These are phyloP conservation scores for Penicillium verhagenii DNA, from an alignment of 495 filamentous ascomycete species.

Conservation along the genomic window DNA sequence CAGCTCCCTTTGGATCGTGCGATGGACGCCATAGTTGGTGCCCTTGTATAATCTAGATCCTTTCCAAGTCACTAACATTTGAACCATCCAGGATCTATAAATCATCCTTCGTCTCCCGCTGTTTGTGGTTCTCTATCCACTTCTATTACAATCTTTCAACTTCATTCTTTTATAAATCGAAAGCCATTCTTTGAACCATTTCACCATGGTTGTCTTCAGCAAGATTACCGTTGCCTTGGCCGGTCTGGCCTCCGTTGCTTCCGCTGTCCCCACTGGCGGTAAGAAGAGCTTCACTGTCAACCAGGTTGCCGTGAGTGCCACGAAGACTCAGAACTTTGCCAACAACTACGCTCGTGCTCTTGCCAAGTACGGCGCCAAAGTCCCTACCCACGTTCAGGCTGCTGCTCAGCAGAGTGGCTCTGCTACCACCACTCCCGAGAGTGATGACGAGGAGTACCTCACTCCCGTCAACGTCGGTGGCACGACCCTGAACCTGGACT, in stretches of 20 bases:
- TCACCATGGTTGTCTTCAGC: constrained; percentile 46
- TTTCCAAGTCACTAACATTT: constrained; percentile 1
- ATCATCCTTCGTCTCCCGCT: constrained; percentile 14
- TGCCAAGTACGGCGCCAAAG: constrained; percentile 42
- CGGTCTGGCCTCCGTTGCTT: constrained; percentile 31
- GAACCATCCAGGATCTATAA: constrained; percentile 23
- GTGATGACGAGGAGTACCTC: constrained; percentile 63
- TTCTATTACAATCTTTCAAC: constrained; percentile 11
- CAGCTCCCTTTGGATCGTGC: constrained; percentile 18
- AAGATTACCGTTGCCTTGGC: constrained; percentile 32
- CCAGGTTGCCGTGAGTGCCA: constrained; percentile 29
- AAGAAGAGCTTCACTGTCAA: constrained; percentile 44
- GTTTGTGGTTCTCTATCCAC: constrained; percentile 12
- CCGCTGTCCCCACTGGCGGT: constrained; percentile 32
- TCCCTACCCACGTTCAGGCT: constrained; percentile 41
- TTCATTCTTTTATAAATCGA: constrained; percentile 12
- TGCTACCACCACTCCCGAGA: constrained; percentile 53
- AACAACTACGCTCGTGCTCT: constrained; percentile 39
- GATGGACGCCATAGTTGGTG: constrained; percentile 7
- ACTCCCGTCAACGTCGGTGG: constrained; percentile 64
- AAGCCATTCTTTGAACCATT: constrained; percentile 13
- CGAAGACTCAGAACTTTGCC: constrained; percentile 39
- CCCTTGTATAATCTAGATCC: neutral
- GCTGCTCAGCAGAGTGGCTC: constrained; percentile 47
- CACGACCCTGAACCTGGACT: constrained; percentile 62